A percentile compares a stretch with the other conserved stretches of the same genome.
Evolutionary conservation across 345 rosid genomes (phyloP).

Genomic region (Capsella bursapastoris): DNA sequence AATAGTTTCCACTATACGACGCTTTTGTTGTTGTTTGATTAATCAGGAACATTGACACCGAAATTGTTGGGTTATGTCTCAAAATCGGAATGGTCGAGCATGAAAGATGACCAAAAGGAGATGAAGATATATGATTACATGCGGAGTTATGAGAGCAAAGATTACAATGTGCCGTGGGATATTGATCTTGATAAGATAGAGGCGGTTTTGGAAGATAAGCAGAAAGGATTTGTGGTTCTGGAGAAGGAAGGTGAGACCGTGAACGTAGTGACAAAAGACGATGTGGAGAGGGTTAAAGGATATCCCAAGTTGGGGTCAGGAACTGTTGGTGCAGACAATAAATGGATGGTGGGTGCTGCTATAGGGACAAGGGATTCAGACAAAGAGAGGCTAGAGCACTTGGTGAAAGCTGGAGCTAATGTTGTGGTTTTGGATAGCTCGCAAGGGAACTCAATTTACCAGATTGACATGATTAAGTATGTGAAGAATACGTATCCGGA

Average conservation of each 20-base stretch:
- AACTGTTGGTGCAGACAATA: conserved; percentile 65
- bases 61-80: conserved; percentile 67
- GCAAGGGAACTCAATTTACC: conserved; percentile 89
- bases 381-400: conserved; percentile 77
- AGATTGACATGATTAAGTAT: conserved; percentile 85
- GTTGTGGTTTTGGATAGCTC: conserved; percentile 88
- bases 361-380: conserved; percentile 83
- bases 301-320: conserved; percentile 72
- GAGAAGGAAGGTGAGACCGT: conserved; percentile 64
- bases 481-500: conserved; percentile 68
- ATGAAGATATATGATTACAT: conserved; percentile 60
- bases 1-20: neutral
- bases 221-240: conserved; percentile 59
- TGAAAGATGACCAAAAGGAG: conserved; percentile 52
- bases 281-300: conserved; percentile 70
- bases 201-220: conserved; percentile 50
- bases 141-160: conserved; percentile 48
- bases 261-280: conserved; percentile 69
- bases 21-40: neutral
- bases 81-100: conserved; percentile 55
- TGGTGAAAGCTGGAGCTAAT: conserved; percentile 81
- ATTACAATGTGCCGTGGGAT: conserved; percentile 55
- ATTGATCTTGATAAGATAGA: conserved; percentile 63
- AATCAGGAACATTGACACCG: conserved; percentile 54
- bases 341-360: conserved; percentile 92